A percentile compares a stretch with the other conserved stretches of the same genome.
phyloP scores from a whole-genome alignment of 345 rosid species.

The Populus tremula region DNA sequence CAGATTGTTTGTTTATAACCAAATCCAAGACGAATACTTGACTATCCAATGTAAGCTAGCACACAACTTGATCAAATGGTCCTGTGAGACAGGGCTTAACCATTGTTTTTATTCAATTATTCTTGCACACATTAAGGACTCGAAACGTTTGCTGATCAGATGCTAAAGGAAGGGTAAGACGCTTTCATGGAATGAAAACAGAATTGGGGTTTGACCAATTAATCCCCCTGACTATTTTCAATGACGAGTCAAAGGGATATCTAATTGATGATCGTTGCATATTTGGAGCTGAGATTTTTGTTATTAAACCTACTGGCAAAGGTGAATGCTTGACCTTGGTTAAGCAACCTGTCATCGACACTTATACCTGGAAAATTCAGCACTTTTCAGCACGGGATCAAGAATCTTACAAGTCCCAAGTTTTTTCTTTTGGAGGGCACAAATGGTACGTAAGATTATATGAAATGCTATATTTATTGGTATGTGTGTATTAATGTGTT shows the following conservation, averaged over 20 bases:
- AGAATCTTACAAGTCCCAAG: neutral
- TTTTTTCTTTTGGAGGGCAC: neutral
- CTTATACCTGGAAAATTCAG: neutral
- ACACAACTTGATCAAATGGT: neutral
- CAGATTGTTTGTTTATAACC: slow-evolving; percentile 14
- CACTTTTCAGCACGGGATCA: neutral
- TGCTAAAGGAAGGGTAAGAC: neutral
- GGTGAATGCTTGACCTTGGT: neutral
- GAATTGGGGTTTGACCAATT: slow-evolving; percentile 1
- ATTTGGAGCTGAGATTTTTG: slow-evolving; percentile 16
- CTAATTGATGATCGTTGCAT: slow-evolving; percentile 13
- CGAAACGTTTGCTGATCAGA: neutral
- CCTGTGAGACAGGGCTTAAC: neutral
- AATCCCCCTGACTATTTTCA: neutral
- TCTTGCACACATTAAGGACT: neutral
- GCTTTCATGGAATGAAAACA: neutral
- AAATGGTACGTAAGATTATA: slow-evolving; percentile 1
- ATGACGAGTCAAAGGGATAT: neutral
- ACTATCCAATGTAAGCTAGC: slow-evolving; percentile 3
- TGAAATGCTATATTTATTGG: neutral
- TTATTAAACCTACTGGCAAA: neutral
- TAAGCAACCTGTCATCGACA: neutral
- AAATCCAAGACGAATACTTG: neutral
- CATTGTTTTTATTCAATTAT: neutral
- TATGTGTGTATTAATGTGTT: neutral